A percentile compares a stretch with the other conserved stretches of the same genome.
phyloP scores from a whole-genome alignment of 2,329 filamentous ascomycete species.

The Fusarium oligoseptatum region DNA sequence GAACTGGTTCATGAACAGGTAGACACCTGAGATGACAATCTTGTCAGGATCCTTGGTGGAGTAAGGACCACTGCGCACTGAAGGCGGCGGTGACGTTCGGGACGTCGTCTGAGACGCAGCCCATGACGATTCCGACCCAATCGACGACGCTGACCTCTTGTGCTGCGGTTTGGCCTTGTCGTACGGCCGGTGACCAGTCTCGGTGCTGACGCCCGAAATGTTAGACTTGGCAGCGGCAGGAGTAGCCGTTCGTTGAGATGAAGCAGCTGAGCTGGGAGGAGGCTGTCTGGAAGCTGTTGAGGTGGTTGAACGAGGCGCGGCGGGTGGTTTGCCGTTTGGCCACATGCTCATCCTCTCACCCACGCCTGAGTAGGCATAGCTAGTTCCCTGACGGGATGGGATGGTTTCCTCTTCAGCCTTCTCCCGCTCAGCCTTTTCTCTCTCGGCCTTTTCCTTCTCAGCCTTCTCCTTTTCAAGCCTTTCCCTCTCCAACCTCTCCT shows the following conservation, averaged over 20 bases:
- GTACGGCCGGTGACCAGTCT: constrained; percentile 83
- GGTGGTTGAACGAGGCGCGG: constrained; percentile 43
- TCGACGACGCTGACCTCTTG: constrained; percentile 76
- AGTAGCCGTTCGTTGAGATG: constrained; percentile 52
- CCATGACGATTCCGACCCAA: constrained; percentile 86
- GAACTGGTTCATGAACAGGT: constrained; percentile 90
- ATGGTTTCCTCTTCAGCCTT: constrained; percentile 50
- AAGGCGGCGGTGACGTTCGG: constrained; percentile 85
- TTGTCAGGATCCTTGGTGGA: constrained; percentile 93
- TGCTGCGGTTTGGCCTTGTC: constrained; percentile 74
- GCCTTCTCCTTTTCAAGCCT: constrained; percentile 48
- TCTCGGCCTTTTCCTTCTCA: constrained; percentile 50
- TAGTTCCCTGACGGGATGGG: constrained; percentile 59
- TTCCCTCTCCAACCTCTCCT: constrained; percentile 48
- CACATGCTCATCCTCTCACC: constrained; percentile 79
- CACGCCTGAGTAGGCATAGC: constrained; percentile 74
- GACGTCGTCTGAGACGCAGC: constrained; percentile 86
- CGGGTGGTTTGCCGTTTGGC: constrained; percentile 70
- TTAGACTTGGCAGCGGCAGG: constrained; percentile 68
- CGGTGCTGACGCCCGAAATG: constrained; percentile 69
- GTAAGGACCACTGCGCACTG: constrained; percentile 81
- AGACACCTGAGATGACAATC: constrained; percentile 94
- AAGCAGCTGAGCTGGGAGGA: constrained; percentile 40
- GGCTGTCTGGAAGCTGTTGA: constrained; percentile 39
- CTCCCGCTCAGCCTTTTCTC: constrained; percentile 48